Conservation (phyloP, 257 asterid genomes). For the Verbena officinalis region DNA sequence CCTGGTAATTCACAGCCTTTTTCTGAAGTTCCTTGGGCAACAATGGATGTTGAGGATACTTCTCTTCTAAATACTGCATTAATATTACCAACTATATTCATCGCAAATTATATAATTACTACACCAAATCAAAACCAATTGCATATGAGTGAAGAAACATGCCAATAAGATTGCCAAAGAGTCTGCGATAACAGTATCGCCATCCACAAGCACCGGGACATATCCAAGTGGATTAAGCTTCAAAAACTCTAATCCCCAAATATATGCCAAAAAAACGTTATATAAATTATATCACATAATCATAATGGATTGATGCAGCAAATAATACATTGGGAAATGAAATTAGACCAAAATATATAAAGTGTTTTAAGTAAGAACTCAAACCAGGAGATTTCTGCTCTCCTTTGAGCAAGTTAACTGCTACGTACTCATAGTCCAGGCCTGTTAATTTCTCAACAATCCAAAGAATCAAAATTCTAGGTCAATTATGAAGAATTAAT, state of each 20-base stretch:
- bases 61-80: conserved; percentile 85
- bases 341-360: not conserved
- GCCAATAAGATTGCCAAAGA: conserved; percentile 85
- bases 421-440: conserved; percentile 69
- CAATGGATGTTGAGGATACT: conserved; percentile 82
- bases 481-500: conserved; percentile 1
- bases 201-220: conserved; percentile 81
- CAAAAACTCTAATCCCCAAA: conserved; percentile 54
- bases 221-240: conserved; percentile 86
- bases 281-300: not conserved
- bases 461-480: conserved; percentile 3
- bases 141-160: conserved; percentile 30
- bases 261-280: conserved; percentile 17
- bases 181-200: conserved; percentile 68
- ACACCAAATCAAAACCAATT: not conserved
- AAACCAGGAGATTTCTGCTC: conserved; percentile 73
- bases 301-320: conserved; percentile 7
- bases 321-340: not conserved
- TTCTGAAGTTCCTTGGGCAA: conserved; percentile 74
- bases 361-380: conserved; percentile 3
- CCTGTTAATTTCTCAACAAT: conserved; percentile 40
- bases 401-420: conserved; percentile 76
- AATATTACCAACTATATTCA: conserved; percentile 1
- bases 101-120: not conserved
- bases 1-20: conserved; percentile 71